phyloP scores from a whole-genome alignment of 2,329 filamentous ascomycete species.

The Alternaria dauci region DNA sequence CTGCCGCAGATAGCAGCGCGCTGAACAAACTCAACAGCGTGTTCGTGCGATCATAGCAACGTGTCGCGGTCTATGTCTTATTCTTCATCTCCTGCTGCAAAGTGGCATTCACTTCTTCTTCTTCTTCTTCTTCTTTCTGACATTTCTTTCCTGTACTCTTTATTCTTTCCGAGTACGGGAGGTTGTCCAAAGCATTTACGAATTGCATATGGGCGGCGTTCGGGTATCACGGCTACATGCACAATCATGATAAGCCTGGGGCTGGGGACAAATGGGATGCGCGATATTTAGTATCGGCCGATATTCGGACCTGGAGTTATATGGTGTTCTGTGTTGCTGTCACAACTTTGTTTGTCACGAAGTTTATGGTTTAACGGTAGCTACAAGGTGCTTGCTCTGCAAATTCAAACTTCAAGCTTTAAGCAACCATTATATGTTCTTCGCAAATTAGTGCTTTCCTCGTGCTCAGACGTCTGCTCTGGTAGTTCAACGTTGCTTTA shows the following conservation, averaged over 20 bases:
- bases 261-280: neutral
- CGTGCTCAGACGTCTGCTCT: conserved; percentile 1
- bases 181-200: conserved; percentile 32
- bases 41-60: conserved; percentile 39
- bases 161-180: conserved; percentile 3
- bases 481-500: conserved; percentile 30
- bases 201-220: conserved; percentile 43
- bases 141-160: neutral
- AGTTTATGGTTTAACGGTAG: neutral
- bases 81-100: neutral
- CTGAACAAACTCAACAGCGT: conserved; percentile 48
- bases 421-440: neutral
- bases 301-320: conserved; percentile 10
- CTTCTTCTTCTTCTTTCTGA: neutral
- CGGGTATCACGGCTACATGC: conserved; percentile 7
- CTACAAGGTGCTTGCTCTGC: neutral
- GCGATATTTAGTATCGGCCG: conserved; percentile 11
- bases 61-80: neutral
- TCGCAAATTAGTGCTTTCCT: neutral
- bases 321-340: neutral
- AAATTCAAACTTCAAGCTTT: neutral
- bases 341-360: neutral
- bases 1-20: conserved; percentile 41
- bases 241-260: conserved; percentile 7
- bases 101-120: neutral